A percentile compares a stretch with the other conserved stretches of the same genome.
Conservation (phyloP, 805 yeast genomes). For the Pichia cabralensis region DNA sequence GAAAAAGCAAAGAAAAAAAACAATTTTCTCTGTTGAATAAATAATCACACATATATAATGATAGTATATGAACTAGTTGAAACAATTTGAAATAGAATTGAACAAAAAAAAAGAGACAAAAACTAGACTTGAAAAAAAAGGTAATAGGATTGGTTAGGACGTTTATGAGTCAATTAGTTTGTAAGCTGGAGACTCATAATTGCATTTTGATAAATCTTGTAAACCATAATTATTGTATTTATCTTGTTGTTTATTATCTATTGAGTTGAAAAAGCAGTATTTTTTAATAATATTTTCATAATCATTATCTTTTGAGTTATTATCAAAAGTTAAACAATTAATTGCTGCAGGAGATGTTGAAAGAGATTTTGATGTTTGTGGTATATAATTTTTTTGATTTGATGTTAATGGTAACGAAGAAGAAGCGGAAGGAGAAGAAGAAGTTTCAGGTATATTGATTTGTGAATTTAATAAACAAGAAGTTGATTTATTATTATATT, state of each 20-base stretch:
- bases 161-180: too few relatives aligned
- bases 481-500: slow-evolving; percentile 1
- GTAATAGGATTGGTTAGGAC: too few relatives aligned
- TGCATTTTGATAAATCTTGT: too few relatives aligned
- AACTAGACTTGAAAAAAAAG: too few relatives aligned
- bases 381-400: background rate
- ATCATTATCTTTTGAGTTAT: slow-evolving; percentile 6
- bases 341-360: slow-evolving; percentile 7
- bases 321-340: slow-evolving; percentile 10
- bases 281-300: slow-evolving; percentile 7
- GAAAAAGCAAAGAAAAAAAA: too few relatives aligned
- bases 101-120: too few relatives aligned
- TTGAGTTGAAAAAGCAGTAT: slow-evolving; percentile 6
- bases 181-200: too few relatives aligned
- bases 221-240: too few relatives aligned
- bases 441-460: background rate
- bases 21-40: too few relatives aligned
- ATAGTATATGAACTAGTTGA: too few relatives aligned
- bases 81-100: too few relatives aligned
- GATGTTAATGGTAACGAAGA: background rate
- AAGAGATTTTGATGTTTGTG: slow-evolving; percentile 2
- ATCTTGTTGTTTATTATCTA: background rate
- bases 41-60: too few relatives aligned
- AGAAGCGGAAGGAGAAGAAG: background rate
- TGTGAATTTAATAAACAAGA: background rate